Evolutionary conservation across 345 rosid species (phyloP), one percentile per base, ranked within the genome.

Genomic region (Sisymbrium irio): DNA sequence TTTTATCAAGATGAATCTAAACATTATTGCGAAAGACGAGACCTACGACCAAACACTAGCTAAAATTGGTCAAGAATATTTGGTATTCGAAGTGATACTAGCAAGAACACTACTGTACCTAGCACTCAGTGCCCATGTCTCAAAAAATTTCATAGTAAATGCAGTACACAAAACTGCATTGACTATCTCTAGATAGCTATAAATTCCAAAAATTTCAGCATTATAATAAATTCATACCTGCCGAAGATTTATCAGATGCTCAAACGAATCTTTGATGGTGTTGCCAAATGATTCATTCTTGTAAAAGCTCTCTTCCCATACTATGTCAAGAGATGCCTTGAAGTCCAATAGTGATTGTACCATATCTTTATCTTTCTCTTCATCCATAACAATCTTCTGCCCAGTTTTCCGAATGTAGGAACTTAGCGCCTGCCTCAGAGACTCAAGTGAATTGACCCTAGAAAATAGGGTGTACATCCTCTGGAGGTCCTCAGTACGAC

Each of bases 301-400:
- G 30, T 77, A 79, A 85, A 88, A 92, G 82, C 99, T 92, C 84
- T 86, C 96, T 72, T 92, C 98, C 96, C 90, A 92, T 82, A 90
- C 84, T 50, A 83, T 65, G 76, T 95, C 99, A 72, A 95, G 96
- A 28, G 96, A 86, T 69, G 86, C 93, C 89, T 95, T 95, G 72
- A 90, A 92, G 74, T 90, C 98, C 83, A 95, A 78, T 57, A 95
- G 78, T 36, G 92, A 82, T 22, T 87, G 79, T 71, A 92, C 99
- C 98, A 95, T 92, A 65, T 92, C 99, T 73, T 92, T 95, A 75
- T 95, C 99, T 77, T 92, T 95, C 82, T 95, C 99, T 80, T 95
- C 99, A 83, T 95, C 98, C 97, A 92, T 85, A 72, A 92, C 85
- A 45, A 87, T 80, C 73, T 86, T 81, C 76, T 92, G 90, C 66